Evolutionary conservation across 768 basidiomycete species (phyloP).

Genomic region (Leccinum truebloodii): DNA sequence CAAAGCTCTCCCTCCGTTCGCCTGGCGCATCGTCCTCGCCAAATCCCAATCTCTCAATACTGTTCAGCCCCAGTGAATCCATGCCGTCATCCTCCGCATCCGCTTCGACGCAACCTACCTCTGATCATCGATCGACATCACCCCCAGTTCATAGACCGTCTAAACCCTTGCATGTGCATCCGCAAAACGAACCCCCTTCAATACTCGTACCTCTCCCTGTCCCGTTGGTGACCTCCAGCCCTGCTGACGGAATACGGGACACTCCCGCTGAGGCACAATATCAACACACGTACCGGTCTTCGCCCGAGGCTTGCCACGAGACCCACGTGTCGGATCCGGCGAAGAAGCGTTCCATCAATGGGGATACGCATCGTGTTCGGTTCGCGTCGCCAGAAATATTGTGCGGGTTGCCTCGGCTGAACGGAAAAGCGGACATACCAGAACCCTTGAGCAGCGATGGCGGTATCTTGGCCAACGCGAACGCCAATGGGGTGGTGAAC

Average conservation of each 20-base stretch:
- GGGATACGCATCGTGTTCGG: constrained; percentile 27
- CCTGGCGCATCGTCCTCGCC: constrained; percentile 26
- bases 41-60: constrained; percentile 9
- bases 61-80: constrained; percentile 13
- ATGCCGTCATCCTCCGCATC: not conserved
- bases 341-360: constrained; percentile 11
- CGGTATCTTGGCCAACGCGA: not conserved
- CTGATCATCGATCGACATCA: constrained; percentile 11
- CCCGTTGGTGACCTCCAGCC: constrained; percentile 4
- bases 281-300: constrained; percentile 18
- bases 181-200: constrained; percentile 20
- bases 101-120: not conserved
- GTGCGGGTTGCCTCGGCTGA: constrained; percentile 14
- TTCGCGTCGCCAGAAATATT: constrained; percentile 35
- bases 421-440: not conserved
- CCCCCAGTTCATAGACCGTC: constrained; percentile 23
- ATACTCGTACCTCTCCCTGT: constrained; percentile 7
- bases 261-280: constrained; percentile 26
- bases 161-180: constrained; percentile 31
- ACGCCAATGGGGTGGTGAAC: not conserved
- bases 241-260: constrained; percentile 22
- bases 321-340: constrained; percentile 12
- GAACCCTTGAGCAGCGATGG: not conserved
- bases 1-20: constrained; percentile 50
- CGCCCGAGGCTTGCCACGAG: constrained; percentile 14